Evolutionary conservation across 192 early-diverging fungal genomes (phyloP).

Genomic region (Coemansia sp.): DNA sequence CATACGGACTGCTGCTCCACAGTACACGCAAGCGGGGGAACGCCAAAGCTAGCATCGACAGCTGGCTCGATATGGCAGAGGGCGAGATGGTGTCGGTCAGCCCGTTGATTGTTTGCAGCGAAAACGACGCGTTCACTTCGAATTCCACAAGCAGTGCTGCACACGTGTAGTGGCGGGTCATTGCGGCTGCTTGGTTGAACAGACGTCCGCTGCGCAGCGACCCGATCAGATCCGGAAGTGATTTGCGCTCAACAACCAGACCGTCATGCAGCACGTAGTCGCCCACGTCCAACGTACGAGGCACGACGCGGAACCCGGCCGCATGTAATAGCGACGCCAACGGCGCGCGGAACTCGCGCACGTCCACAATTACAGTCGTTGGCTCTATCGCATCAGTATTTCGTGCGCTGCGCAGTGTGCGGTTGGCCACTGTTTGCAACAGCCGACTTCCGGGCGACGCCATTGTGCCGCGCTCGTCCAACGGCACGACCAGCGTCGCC

Average conservation of each 20-base stretch:
- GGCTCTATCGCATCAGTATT: background rate
- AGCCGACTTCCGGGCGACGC: slow-evolving; percentile 30
- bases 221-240: slow-evolving; percentile 79
- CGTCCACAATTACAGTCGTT: slow-evolving; percentile 73
- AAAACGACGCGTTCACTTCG: slow-evolving; percentile 79
- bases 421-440: slow-evolving; percentile 13
- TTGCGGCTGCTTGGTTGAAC: slow-evolving; percentile 88
- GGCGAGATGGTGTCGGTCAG: slow-evolving; percentile 57
- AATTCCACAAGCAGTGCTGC: slow-evolving; percentile 92
- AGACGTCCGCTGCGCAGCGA: slow-evolving; percentile 82
- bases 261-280: slow-evolving; percentile 88
- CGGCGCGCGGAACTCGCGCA: slow-evolving; percentile 89
- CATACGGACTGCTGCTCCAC: slow-evolving; percentile 84
- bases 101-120: slow-evolving; percentile 59
- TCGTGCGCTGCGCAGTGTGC: slow-evolving; percentile 30
- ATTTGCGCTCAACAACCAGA: slow-evolving; percentile 92
- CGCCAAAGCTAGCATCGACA: slow-evolving; percentile 71
- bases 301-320: slow-evolving; percentile 68
- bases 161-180: slow-evolving; percentile 76
- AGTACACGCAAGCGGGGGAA: slow-evolving; percentile 84
- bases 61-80: slow-evolving; percentile 68
- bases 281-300: slow-evolving; percentile 86
- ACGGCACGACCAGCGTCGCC: slow-evolving; percentile 60
- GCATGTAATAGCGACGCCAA: slow-evolving; percentile 85
- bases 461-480: slow-evolving; percentile 4